phyloP scores from a whole-genome alignment of 1,284 basidiomycete genomes.

The Ustilago xerochloae region DNA sequence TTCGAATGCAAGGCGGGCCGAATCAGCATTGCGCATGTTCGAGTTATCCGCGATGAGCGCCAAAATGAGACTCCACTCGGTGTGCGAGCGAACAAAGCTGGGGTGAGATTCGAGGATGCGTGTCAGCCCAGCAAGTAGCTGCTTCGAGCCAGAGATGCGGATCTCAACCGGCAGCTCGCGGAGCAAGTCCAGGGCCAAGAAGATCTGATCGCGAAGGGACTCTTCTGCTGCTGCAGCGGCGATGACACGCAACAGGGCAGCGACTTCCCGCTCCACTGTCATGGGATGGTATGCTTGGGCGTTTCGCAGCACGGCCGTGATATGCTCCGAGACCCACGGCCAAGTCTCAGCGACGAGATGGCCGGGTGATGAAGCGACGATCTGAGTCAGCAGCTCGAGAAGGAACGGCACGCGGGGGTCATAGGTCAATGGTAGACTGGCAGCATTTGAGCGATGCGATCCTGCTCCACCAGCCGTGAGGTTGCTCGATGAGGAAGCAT shows the following conservation, averaged over 20 bases:
- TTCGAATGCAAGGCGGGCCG: constrained; percentile 83
- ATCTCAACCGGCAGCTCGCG: constrained; percentile 81
- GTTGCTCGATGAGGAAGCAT: constrained; percentile 18
- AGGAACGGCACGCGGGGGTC: constrained; percentile 94
- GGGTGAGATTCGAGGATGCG: constrained; percentile 80
- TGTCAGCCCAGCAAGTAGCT: constrained; percentile 85
- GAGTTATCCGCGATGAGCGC: constrained; percentile 80
- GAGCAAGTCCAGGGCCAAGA: constrained; percentile 89
- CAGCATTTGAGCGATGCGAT: constrained; percentile 41
- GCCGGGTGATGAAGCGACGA: constrained; percentile 75
- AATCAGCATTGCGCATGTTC: constrained; percentile 87
- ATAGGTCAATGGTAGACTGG: constrained; percentile 75
- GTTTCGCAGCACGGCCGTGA: constrained; percentile 81
- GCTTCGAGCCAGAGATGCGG: constrained; percentile 87
- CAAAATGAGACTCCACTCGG: constrained; percentile 94
- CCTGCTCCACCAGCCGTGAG: constrained; percentile 19
- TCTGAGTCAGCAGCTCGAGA: constrained; percentile 90
- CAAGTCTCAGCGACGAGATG: constrained; percentile 86
- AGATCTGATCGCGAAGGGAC: constrained; percentile 85
- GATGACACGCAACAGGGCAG: constrained; percentile 68
- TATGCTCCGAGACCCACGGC: constrained; percentile 91
- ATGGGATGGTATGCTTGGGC: constrained; percentile 86
- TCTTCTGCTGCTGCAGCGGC: constrained; percentile 25
- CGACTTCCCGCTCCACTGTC: constrained; percentile 93
- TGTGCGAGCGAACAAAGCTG: constrained; percentile 71